Conservation (phyloP, 345 rosid genomes). For the Aegle marmelos region DNA sequence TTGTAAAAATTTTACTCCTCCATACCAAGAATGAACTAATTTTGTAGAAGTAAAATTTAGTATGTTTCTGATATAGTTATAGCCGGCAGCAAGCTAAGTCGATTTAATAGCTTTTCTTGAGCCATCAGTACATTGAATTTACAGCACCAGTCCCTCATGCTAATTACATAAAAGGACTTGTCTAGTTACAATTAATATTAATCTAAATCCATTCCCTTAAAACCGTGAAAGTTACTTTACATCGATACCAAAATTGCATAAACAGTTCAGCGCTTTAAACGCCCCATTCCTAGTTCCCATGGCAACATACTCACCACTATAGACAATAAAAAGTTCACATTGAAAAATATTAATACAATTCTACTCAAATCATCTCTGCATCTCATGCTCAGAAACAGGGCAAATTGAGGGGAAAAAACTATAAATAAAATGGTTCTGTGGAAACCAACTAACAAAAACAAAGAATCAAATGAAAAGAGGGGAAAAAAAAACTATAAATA, state of each 20-base stretch:
- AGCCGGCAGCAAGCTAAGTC: too few relatives aligned
- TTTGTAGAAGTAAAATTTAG: not conserved
- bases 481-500: too few relatives aligned
- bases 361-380: not conserved
- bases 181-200: too few relatives aligned
- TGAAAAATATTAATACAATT: not conserved
- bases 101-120: too few relatives aligned
- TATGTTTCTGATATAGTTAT: not conserved
- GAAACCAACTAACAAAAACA: slow-evolving; percentile 2
- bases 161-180: too few relatives aligned
- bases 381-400: not conserved
- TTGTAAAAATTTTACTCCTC: not conserved
- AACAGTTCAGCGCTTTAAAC: not conserved
- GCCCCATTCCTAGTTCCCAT: not conserved
- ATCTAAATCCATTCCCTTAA: too few relatives aligned
- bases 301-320: not conserved
- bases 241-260: too few relatives aligned
- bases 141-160: too few relatives aligned
- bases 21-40: not conserved
- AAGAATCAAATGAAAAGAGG: slow-evolving; percentile 10
- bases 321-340: not conserved
- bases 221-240: not conserved
- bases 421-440: not conserved
- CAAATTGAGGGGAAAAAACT: too few relatives aligned
- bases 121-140: too few relatives aligned